These are phyloP conservation scores for Metschnikowia proteae DNA, from an alignment of 805 yeast species.

Conservation along the genomic window DNA sequence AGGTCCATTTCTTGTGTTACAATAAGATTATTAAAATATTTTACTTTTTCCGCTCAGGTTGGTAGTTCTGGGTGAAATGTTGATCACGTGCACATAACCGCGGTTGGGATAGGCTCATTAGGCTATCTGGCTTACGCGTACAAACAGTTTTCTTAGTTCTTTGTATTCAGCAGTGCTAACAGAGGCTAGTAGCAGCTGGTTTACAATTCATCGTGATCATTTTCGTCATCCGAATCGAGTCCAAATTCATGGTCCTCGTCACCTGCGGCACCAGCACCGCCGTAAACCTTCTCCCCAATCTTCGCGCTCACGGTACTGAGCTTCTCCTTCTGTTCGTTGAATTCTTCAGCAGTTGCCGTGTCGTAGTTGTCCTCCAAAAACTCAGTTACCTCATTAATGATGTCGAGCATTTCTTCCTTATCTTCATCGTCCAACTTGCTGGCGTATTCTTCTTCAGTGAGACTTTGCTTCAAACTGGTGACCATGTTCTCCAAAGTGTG, in stretches of 20 bases:
- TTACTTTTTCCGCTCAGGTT: constrained; percentile 10
- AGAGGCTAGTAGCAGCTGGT: background rate
- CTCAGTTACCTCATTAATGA: constrained; percentile 79
- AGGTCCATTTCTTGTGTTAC: constrained; percentile 15
- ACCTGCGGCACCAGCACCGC: constrained; percentile 45
- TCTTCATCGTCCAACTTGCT: constrained; percentile 83
- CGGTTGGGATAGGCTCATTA: background rate
- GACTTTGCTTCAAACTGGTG: constrained; percentile 14
- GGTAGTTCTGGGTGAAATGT: background rate
- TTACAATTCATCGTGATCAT: constrained; percentile 45
- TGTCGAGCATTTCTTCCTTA: constrained; percentile 83
- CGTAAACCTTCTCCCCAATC: constrained; percentile 76
- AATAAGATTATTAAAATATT: constrained; percentile 1
- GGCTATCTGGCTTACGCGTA: background rate
- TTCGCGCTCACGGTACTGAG: constrained; percentile 83
- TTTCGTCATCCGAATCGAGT: constrained; percentile 37
- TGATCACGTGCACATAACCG: constrained; percentile 2
- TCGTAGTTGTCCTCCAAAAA: constrained; percentile 77
- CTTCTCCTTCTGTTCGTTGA: constrained; percentile 84
- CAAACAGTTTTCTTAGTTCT: background rate
- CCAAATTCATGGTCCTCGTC: constrained; percentile 32
- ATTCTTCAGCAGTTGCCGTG: constrained; percentile 86
- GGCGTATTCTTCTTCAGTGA: constrained; percentile 17
- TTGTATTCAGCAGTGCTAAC: background rate
- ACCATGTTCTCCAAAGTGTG: constrained; percentile 20